phyloP scores from a whole-genome alignment of 2,329 filamentous ascomycete genomes.

The Calycina marina region DNA sequence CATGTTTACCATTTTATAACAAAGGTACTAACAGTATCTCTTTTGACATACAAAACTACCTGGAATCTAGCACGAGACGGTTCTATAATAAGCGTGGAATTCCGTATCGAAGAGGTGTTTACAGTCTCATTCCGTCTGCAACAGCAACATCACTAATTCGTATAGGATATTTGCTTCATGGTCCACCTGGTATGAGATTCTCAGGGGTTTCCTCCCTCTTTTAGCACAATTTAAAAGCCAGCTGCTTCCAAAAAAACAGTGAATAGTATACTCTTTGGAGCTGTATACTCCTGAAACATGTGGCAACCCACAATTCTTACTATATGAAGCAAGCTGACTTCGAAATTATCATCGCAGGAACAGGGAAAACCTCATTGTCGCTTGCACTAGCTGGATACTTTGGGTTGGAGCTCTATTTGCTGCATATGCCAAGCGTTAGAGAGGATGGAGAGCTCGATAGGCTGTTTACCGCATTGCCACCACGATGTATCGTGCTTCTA shows the following conservation, averaged over 20 bases:
- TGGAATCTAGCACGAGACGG: constrained; percentile 54
- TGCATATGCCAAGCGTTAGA: constrained; percentile 33
- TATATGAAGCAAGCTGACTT: no score
- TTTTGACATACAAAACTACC: constrained; percentile 33
- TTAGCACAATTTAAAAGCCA: no score
- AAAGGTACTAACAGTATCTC: no score
- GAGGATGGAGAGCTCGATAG: constrained; percentile 30
- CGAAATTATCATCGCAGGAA: constrained; percentile 23
- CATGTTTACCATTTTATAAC: not conserved
- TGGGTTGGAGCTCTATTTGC: constrained; percentile 34
- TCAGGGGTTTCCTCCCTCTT: not conserved
- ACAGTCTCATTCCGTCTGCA: no score
- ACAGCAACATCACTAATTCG: no score
- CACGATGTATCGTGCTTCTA: constrained; percentile 36
- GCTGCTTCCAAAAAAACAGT: no score
- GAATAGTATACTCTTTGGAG: no score
- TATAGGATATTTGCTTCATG: constrained; percentile 47
- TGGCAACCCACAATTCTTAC: no score
- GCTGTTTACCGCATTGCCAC: constrained; percentile 34
- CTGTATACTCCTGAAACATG: no score
- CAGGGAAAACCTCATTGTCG: constrained; percentile 83
- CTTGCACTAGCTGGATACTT: constrained; percentile 67
- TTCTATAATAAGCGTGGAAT: constrained; percentile 66
- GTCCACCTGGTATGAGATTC: constrained; percentile 40
- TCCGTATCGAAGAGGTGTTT: constrained; percentile 54